Evolutionary conservation across 2,329 filamentous ascomycete species (phyloP), one percentile per base, ranked within the genome.

Genomic region (Fusarium torulosum): DNA sequence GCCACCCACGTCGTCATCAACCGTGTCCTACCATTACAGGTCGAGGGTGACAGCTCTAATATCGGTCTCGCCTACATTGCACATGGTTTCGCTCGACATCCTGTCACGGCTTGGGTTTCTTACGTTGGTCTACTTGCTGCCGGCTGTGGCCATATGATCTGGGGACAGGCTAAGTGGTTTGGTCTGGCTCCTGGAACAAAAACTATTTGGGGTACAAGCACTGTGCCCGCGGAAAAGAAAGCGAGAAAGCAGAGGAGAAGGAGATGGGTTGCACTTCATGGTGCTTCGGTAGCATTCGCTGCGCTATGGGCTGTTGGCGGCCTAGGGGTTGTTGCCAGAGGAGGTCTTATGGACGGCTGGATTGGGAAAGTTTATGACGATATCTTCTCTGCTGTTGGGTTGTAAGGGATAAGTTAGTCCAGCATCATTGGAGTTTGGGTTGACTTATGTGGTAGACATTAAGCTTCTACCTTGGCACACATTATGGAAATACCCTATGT

Each of bases 21-120:
- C 77, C 88, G 95, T 33, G 79, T 88, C 4, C 82, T 96, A 25
- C 95, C 96, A 3, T 78, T 94, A 33, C 82, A 87, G 27, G 86
- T 93, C 43, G 92, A 96, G 53, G 94, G 94, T 8, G 93, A 94
- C 60, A 94, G 90, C 73, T 92, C 92, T n/a, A 90, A 95, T 53
- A 90, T 97, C 40, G 92, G 92, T 1, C 82, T 98, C 14, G 90
- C 88, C 14, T 98, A 92, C 76, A 90, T 97, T 9, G 88, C 90
- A 14, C 94, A 98, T 79, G 93, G 92, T 4, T 96, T 97, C 75
- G 89, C 91, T 29, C 85, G 87, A 15, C 90, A 92, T 72, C 89
- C 90, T 0, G 69, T 84, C 3, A 76, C 90, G 10, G 88, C 91
- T n/a, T 91, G 88, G 76, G 71, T 85, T 2, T 90, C 91, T 2